Percentiles rank a stretch among this genome's conserved stretches.
Conservation (phyloP, 768 basidiomycete genomes). For the Lentinula sp. region DNA sequence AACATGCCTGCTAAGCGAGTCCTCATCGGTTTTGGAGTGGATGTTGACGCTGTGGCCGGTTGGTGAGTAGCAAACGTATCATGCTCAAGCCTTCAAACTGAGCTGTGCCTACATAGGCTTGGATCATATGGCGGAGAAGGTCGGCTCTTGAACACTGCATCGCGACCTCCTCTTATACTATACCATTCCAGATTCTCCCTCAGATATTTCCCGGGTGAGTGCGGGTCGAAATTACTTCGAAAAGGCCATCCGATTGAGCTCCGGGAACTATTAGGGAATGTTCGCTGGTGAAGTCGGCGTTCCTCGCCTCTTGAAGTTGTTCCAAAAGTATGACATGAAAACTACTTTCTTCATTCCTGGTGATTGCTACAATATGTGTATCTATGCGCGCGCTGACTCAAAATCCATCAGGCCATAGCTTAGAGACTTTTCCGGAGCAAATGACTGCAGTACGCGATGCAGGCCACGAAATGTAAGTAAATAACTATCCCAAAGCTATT, state of each 20-base stretch:
- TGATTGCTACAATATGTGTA: slow-evolving; percentile 11
- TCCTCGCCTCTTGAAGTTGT: slow-evolving; percentile 62
- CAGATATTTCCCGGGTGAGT: slow-evolving; percentile 58
- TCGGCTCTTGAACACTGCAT: neutral
- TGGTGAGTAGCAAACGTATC: slow-evolving; percentile 24
- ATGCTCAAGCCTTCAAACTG: neutral
- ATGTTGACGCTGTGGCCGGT: slow-evolving; percentile 74
- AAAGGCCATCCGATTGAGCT: slow-evolving; percentile 2
- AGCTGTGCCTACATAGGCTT: slow-evolving; percentile 33
- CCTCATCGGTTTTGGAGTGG: slow-evolving; percentile 59
- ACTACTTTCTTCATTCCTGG: slow-evolving; percentile 79
- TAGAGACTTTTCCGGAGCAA: slow-evolving; percentile 70
- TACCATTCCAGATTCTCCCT: slow-evolving; percentile 39
- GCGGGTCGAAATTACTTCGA: neutral
- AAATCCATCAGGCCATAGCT: slow-evolving; percentile 47
- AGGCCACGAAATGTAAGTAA: slow-evolving; percentile 60
- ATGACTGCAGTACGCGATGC: slow-evolving; percentile 66
- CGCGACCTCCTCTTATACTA: neutral
- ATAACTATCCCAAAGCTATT: neutral
- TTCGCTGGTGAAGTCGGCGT: slow-evolving; percentile 74
- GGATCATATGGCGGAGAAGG: slow-evolving; percentile 69
- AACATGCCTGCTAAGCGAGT: slow-evolving; percentile 29
- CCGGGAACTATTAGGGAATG: slow-evolving; percentile 37
- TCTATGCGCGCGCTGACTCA: neutral
- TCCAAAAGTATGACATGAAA: slow-evolving; percentile 59